Conservation (phyloP, 345 rosid genomes). For the Carallia brachiata region DNA sequence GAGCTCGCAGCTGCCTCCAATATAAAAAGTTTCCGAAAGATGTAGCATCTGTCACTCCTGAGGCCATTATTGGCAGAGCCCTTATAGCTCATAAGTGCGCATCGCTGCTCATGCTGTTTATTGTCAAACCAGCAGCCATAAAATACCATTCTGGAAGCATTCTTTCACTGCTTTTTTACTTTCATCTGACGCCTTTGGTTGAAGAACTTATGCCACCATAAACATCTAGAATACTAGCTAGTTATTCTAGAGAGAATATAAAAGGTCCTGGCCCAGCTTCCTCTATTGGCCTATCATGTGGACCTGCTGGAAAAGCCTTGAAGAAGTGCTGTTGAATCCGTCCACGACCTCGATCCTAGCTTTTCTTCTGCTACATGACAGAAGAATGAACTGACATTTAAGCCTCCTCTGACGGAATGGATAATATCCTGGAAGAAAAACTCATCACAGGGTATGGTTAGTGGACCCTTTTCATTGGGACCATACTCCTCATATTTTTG, state of each 20-base stretch:
- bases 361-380: conserved; percentile 8
- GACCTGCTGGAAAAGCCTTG: conserved; percentile 10
- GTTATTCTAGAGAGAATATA: neutral
- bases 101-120: conserved; percentile 1
- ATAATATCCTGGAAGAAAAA: conserved; percentile 32
- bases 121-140: neutral
- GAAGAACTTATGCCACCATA: neutral
- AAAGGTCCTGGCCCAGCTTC: neutral
- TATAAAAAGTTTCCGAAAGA: neutral
- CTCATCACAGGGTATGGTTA: conserved; percentile 36
- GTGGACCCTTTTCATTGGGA: conserved; percentile 26
- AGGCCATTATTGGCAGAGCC: neutral
- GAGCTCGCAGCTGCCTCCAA: conserved; percentile 9
- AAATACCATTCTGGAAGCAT: no score
- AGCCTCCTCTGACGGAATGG: conserved; percentile 12
- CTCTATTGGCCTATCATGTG: neutral
- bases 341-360: conserved; percentile 9
- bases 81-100: neutral
- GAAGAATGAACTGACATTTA: conserved; percentile 3
- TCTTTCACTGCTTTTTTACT: no score
- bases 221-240: neutral
- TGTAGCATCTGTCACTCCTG: neutral
- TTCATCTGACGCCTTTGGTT: no score
- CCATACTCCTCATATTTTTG: conserved; percentile 28
- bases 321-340: conserved; percentile 17